phyloP scores from a whole-genome alignment of 1,284 basidiomycete species.

The Schizopora paradoxa region DNA sequence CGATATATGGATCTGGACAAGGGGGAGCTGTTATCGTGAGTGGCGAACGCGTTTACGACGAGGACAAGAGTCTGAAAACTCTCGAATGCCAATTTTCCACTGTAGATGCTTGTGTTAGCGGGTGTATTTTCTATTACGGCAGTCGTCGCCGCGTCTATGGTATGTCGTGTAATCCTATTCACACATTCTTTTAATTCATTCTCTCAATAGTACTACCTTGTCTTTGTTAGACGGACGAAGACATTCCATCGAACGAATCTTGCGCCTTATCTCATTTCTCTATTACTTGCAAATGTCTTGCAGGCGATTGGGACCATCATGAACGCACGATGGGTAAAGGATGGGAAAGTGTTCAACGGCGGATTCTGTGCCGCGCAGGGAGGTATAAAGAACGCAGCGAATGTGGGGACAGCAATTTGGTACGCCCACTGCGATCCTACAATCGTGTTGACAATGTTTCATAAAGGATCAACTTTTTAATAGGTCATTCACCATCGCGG shows the following conservation, averaged over 20 bases:
- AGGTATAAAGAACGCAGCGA: constrained; percentile 39
- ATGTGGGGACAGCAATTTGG: constrained; percentile 39
- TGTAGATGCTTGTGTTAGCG: constrained; percentile 11
- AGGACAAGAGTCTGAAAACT: neutral
- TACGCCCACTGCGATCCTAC: constrained; percentile 17
- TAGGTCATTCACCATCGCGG: constrained; percentile 37
- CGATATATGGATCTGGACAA: constrained; percentile 3
- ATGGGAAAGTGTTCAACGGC: constrained; percentile 31
- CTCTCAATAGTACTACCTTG: constrained; percentile 7
- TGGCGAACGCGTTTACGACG: neutral
- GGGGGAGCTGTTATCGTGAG: neutral
- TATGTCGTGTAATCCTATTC: neutral
- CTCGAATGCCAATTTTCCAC: neutral
- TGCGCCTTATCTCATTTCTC: constrained; percentile 32
- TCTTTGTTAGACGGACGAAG: constrained; percentile 11
- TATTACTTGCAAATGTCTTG: constrained; percentile 38
- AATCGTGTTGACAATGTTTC: neutral
- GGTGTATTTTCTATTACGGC: constrained; percentile 13
- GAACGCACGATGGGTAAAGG: constrained; percentile 35
- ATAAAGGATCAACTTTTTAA: neutral
- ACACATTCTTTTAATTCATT: neutral
- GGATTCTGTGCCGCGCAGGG: constrained; percentile 38
- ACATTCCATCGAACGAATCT: constrained; percentile 26
- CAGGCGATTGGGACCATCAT: constrained; percentile 38
- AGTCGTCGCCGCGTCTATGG: constrained; percentile 6